Conservation (phyloP, 352 stramenopile genomes). For the Globisporangium paddicum region DNA sequence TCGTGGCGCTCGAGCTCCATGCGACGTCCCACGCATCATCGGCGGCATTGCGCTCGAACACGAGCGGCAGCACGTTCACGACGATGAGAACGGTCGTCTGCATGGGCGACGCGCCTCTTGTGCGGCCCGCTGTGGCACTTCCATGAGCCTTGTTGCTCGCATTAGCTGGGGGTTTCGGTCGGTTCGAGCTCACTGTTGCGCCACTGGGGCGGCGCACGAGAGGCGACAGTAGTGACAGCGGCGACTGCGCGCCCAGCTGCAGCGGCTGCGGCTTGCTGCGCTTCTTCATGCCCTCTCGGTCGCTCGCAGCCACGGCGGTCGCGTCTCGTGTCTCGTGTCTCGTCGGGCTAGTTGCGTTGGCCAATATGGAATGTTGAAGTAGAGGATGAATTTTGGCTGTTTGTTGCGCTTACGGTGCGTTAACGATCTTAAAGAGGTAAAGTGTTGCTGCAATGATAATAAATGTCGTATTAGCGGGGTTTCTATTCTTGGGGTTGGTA, state of each 20-base stretch:
- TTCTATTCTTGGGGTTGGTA: slow-evolving; percentile 5
- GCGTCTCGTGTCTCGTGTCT: too few relatives aligned
- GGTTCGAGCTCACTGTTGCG: background rate
- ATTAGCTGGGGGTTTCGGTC: background rate
- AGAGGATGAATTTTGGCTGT: background rate
- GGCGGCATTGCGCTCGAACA: slow-evolving; percentile 52
- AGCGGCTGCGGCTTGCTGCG: slow-evolving; percentile 2
- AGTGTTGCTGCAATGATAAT: background rate
- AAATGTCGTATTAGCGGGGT: background rate
- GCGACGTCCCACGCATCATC: slow-evolving; percentile 50
- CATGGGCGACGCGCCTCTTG: background rate
- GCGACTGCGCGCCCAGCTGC: background rate
- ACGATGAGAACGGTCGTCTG: slow-evolving; percentile 70
- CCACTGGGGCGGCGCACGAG: background rate
- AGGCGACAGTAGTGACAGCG: background rate
- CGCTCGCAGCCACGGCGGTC: background rate
- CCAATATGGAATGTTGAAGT: slow-evolving; percentile 6
- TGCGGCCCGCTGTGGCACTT: background rate
- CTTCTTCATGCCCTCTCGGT: slow-evolving; percentile 4
- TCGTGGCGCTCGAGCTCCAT: slow-evolving; percentile 68
- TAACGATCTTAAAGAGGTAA: background rate
- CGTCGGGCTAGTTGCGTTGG: too few relatives aligned
- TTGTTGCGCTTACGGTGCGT: background rate
- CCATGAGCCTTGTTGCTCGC: background rate
- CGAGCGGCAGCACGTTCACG: slow-evolving; percentile 72